Conservation (phyloP, 306 rosid species). For the barrel medic (Medicago truncatula) region MtrunA17r5.0-ANR NC_053042.1:36628001-36628500, state of each 20-base stretch:
- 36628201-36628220: slow-evolving; percentile 98
- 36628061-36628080: slow-evolving; percentile 80
- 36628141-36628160: neutral
- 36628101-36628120: slow-evolving; percentile 76
- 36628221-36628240: slow-evolving; percentile 80
- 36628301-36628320: slow-evolving; percentile 90
- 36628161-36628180: slow-evolving; percentile 1
- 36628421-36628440: slow-evolving; percentile 92
- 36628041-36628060: slow-evolving; percentile 69
- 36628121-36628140: slow-evolving; percentile 39
- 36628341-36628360: slow-evolving; percentile 48
- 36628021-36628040: slow-evolving; percentile 84
- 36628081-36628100: slow-evolving; percentile 79
- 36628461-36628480: slow-evolving; percentile 74
- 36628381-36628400: neutral
- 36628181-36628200: slow-evolving; percentile 29
- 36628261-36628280: slow-evolving; percentile 99
- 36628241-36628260: slow-evolving; percentile 72
- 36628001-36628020: slow-evolving; percentile 84
- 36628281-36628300: slow-evolving; percentile 85
- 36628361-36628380: slow-evolving; percentile 33
- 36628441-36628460: slow-evolving; percentile 73
- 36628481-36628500: slow-evolving; percentile 90
- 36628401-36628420: slow-evolving; percentile 83
- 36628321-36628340: slow-evolving; percentile 85